Conservation (phyloP, 1,139 yeast species). For the Candida dubliniensis region DNA sequence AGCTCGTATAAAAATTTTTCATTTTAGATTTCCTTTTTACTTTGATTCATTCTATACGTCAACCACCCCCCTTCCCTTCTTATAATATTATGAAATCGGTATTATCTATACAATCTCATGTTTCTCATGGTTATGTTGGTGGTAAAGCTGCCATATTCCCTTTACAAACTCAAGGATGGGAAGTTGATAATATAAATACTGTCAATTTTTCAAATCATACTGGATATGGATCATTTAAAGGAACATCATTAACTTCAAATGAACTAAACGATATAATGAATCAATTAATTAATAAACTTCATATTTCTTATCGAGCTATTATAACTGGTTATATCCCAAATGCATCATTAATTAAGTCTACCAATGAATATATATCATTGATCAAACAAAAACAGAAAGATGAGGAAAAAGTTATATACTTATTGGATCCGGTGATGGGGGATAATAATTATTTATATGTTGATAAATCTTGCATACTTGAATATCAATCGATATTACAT, state of each 20-base stretch:
- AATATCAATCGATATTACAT: constrained; percentile 57
- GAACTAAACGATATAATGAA: constrained; percentile 13
- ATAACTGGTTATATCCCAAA: constrained; percentile 41
- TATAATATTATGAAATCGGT: constrained; percentile 18
- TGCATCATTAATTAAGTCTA: constrained; percentile 25
- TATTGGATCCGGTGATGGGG: constrained; percentile 93
- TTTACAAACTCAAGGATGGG: constrained; percentile 45
- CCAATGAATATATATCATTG: constrained; percentile 18
- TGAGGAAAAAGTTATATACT: constrained; percentile 41
- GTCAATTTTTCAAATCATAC: constrained; percentile 47
- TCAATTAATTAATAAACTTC: constrained; percentile 13
- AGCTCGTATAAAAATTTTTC: neutral
- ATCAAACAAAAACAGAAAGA: constrained; percentile 17
- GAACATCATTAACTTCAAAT: constrained; percentile 18
- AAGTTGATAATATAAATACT: constrained; percentile 43
- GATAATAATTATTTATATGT: constrained; percentile 87
- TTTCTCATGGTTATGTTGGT: constrained; percentile 49
- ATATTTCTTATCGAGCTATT: constrained; percentile 26
- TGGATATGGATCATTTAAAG: constrained; percentile 44
- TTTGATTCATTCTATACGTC: neutral
- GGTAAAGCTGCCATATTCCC: constrained; percentile 45
- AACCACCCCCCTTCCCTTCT: neutral
- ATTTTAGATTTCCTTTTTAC: constrained; percentile 1
- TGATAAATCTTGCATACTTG: constrained; percentile 62
- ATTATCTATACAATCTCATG: constrained; percentile 45